Evolutionary conservation across 2,329 filamentous ascomycete species (phyloP).

Genomic region (Fusarium neocosmosporiellum): DNA sequence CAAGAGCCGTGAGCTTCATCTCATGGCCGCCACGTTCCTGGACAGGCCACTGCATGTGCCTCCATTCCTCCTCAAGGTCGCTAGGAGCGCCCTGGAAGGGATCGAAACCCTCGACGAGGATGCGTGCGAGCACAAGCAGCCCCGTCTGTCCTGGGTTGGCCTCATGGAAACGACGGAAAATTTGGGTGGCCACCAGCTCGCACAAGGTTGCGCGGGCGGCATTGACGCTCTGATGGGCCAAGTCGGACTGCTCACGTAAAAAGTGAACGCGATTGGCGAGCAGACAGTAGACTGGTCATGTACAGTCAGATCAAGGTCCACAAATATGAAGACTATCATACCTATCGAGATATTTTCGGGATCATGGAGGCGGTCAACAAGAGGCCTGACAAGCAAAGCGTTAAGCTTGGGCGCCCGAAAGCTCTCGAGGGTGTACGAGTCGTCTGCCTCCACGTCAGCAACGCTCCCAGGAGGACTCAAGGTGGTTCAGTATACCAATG

Average conservation of each 20-base stretch:
- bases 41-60: slow-evolving; percentile 52
- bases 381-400: slow-evolving; percentile 69
- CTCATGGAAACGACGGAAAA: slow-evolving; percentile 74
- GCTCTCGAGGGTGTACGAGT: slow-evolving; percentile 63
- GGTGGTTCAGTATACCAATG: not conserved
- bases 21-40: slow-evolving; percentile 55
- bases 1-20: slow-evolving; percentile 72
- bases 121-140: slow-evolving; percentile 71
- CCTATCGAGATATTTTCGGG: slow-evolving; percentile 70
- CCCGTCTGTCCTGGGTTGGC: slow-evolving; percentile 70
- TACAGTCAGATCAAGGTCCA: not conserved
- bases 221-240: slow-evolving; percentile 75
- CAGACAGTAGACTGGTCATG: slow-evolving; percentile 70
- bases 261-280: slow-evolving; percentile 78
- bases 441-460: slow-evolving; percentile 39
- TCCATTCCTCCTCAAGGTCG: slow-evolving; percentile 62
- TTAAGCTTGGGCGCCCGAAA: slow-evolving; percentile 74
- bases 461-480: not conserved
- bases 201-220: slow-evolving; percentile 74
- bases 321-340: slow-evolving; percentile 37
- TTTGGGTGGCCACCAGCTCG: slow-evolving; percentile 73
- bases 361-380: slow-evolving; percentile 73
- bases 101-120: slow-evolving; percentile 76
- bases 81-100: slow-evolving; percentile 75
- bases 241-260: slow-evolving; percentile 71